A percentile compares a stretch with the other conserved stretches of the same genome.
These are phyloP conservation scores for Calocera cornea DNA, from an alignment of 768 basidiomycete species.

Conservation along the genomic window DNA sequence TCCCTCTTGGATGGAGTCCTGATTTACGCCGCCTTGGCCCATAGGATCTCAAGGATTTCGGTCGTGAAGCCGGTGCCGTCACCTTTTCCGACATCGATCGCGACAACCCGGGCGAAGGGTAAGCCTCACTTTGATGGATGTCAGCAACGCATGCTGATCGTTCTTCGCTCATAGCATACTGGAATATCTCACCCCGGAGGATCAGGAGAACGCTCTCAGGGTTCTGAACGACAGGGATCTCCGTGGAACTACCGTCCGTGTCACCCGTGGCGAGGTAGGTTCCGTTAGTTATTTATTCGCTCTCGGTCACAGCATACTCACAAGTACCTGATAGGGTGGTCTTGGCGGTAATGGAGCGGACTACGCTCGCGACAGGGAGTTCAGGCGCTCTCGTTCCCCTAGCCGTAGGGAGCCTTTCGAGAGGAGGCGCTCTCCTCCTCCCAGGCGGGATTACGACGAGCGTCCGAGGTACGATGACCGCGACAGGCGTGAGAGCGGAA, in stretches of 20 bases:
- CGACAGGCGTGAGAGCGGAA: constrained; percentile 3
- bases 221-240: constrained; percentile 78
- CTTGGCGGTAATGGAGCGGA: constrained; percentile 13
- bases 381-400: constrained; percentile 69
- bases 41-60: constrained; percentile 96
- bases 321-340: constrained; percentile 23
- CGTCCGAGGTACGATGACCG: constrained; percentile 12
- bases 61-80: constrained; percentile 83
- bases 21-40: constrained; percentile 5
- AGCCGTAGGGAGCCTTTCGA: constrained; percentile 6
- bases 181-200: constrained; percentile 76
- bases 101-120: constrained; percentile 78
- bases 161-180: constrained; percentile 47
- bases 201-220: constrained; percentile 86
- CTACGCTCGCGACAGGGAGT: constrained; percentile 14
- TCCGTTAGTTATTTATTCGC: constrained; percentile 11
- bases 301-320: constrained; percentile 14
- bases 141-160: constrained; percentile 1
- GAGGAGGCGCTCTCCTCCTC: constrained; percentile 43
- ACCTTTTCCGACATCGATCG: constrained; percentile 93
- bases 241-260: constrained; percentile 66
- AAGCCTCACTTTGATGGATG: constrained; percentile 20
- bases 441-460: constrained; percentile 56
- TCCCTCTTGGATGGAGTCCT: not conserved
- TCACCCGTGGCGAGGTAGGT: constrained; percentile 43